Evolutionary conservation across 495 filamentous ascomycete genomes (phyloP).

Genomic region (Penicillium verhagenii): DNA sequence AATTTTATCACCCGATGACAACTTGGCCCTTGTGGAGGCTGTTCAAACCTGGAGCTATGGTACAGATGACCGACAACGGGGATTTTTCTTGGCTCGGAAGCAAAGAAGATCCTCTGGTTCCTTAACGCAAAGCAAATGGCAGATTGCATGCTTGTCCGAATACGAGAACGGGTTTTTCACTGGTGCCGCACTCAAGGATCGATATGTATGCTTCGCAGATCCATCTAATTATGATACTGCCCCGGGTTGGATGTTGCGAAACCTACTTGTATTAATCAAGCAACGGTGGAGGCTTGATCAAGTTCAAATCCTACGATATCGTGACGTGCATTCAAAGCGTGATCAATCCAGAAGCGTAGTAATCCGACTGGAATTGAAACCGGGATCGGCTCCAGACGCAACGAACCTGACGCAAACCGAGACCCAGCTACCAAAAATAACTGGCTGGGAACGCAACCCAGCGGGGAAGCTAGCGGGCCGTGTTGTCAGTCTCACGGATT

Average conservation of each 20-base stretch:
- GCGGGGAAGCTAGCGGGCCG: constrained; percentile 72
- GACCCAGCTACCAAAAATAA: constrained; percentile 73
- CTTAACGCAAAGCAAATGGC: constrained; percentile 50
- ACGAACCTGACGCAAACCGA: constrained; percentile 27
- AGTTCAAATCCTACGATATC: constrained; percentile 86
- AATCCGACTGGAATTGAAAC: constrained; percentile 61
- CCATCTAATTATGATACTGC: constrained; percentile 83
- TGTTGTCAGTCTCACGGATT: constrained; percentile 77
- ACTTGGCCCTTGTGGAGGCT: constrained; percentile 68
- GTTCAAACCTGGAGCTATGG: constrained; percentile 84
- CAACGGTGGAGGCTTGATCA: constrained; percentile 74
- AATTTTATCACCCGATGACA: constrained; percentile 62
- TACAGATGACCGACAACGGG: constrained; percentile 77
- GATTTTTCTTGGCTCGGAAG: constrained; percentile 90
- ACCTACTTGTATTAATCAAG: constrained; percentile 81
- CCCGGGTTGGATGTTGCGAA: constrained; percentile 90
- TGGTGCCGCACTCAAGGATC: constrained; percentile 62
- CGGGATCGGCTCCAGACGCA: constrained; percentile 18
- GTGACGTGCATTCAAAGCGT: constrained; percentile 72
- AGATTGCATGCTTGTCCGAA: constrained; percentile 66
- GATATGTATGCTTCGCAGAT: constrained; percentile 83
- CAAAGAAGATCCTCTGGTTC: constrained; percentile 27
- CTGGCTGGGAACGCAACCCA: constrained; percentile 89
- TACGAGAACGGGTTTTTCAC: constrained; percentile 91
- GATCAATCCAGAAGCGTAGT: constrained; percentile 80